phyloP scores from a whole-genome alignment of 306 rosid species.

The Quercus bicolor region DNA sequence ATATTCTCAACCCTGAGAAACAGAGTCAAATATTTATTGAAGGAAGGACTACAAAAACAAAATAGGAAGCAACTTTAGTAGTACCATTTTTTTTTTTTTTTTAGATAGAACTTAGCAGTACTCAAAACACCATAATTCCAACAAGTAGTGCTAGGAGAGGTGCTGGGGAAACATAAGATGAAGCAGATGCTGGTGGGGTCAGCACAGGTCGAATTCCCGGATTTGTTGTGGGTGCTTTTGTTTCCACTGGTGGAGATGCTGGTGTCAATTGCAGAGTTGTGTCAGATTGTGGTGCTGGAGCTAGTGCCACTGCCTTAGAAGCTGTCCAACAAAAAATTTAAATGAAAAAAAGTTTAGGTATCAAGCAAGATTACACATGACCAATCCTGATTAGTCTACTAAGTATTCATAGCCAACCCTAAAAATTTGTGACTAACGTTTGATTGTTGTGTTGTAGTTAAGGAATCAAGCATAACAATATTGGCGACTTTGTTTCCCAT shows the following conservation, averaged over 20 bases:
- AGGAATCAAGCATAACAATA: neutral
- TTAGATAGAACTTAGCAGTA: too few relatives aligned
- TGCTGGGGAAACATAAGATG: conserved; percentile 24
- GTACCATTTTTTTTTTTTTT: neutral
- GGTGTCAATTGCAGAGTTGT: conserved; percentile 5
- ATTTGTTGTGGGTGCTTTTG: conserved; percentile 25
- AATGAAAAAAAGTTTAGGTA: neutral
- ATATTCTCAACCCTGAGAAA: neutral
- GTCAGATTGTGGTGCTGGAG: conserved; percentile 18
- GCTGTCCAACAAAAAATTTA: conserved; percentile 17
- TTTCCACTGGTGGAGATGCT: conserved; percentile 23
- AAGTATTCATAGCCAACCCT: neutral
- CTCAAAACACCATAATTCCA: conserved; percentile 18
- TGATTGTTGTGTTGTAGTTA: too few relatives aligned
- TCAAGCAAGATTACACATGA: too few relatives aligned
- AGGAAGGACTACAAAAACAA: neutral
- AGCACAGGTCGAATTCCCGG: conserved; percentile 32
- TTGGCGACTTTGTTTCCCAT: neutral
- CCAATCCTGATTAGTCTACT: neutral
- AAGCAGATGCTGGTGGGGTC: conserved; percentile 32
- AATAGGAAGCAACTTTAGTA: neutral
- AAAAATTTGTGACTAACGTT: too few relatives aligned
- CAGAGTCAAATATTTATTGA: neutral
- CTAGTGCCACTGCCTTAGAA: conserved; percentile 26
- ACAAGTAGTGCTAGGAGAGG: conserved; percentile 17